Evolutionary conservation across 208 protist genomes (phyloP), one percentile per base, ranked within the genome.

Genomic region (Leishmania aethiopica): DNA sequence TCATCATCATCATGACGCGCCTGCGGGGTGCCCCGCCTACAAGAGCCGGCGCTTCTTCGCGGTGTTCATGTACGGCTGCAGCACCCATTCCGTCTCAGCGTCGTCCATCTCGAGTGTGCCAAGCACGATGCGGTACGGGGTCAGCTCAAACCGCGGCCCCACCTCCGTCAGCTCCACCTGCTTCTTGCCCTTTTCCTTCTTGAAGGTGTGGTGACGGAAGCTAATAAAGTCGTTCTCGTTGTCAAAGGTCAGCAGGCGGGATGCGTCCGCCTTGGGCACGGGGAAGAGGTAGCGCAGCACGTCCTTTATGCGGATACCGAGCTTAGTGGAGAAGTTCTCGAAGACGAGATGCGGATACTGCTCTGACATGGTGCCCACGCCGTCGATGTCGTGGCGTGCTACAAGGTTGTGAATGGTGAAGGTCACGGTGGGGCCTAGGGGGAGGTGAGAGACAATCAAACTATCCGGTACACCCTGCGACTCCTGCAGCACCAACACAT

Each of bases 161-260:
- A 99, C 88, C 90, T 99, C 99, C 28, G 90, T 96, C 77, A 99
- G 86, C 77, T 98, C 91, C 62, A 99, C 97, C 40, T 72, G 74
- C 57, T 64, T 76, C 70, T 60, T 84, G 25, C 77, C 69, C 49
- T 87, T 84, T 73, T 99, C 97, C 57, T 86, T 88, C 78, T 93
- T 92, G 86, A 98, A 99, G 13, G 93, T 96, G 91, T 99, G 99
- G 86, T 99, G 99, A 57, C 99, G 94, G 88, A 99, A 99, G 72
- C 97, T 99, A 84, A 99, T 99, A 85, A 96, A 99, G 87, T 99
- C 99, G 75, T 97, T 95, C n/a, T 96, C 77, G 88, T 99, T 99
- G 78, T 98, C 91, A 87, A 99, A 99, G 3, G 99, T 99, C 32
- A 99, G 90, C 19, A 99, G 93, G 70, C 99, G 93, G 53, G 90